Evolutionary conservation across 2,329 filamentous ascomycete genomes (phyloP).

Genomic region (Cryoendolithus antarcticus): DNA sequence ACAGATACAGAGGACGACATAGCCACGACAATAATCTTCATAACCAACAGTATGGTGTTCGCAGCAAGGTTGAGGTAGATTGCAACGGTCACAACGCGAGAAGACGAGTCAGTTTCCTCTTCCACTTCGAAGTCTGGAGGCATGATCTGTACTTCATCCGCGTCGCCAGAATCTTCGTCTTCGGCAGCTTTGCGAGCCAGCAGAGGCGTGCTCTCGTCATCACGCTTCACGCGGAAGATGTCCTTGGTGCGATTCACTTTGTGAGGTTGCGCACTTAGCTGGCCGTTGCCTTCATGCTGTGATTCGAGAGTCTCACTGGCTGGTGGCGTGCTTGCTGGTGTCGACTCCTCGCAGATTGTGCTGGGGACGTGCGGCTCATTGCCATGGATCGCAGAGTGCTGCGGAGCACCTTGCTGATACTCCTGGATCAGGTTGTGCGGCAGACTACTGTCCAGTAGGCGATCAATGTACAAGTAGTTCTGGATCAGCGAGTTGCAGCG

Average conservation of each 20-base stretch:
- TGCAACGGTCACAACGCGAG: constrained; percentile 68
- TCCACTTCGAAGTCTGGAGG: constrained; percentile 56
- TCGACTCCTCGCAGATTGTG: constrained; percentile 62
- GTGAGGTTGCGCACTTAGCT: constrained; percentile 5
- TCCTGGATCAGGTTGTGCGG: constrained; percentile 86
- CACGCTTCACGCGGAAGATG: constrained; percentile 59
- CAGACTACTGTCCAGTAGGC: constrained; percentile 79
- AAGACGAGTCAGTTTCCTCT: constrained; percentile 62
- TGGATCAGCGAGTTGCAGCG: constrained; percentile 79
- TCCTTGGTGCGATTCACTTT: constrained; percentile 70
- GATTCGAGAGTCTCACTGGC: constrained; percentile 1
- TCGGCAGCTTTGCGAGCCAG: constrained; percentile 35
- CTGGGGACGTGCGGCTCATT: constrained; percentile 45
- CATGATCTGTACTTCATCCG: constrained; percentile 30
- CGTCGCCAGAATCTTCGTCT: constrained; percentile 32
- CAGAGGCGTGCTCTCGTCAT: constrained; percentile 54
- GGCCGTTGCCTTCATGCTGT: background rate
- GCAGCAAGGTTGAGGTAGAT: constrained; percentile 78
- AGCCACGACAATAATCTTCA: constrained; percentile 66
- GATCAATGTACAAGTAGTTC: constrained; percentile 88
- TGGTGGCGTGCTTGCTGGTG: constrained; percentile 15
- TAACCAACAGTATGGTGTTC: constrained; percentile 60
- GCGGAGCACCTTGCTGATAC: constrained; percentile 43
- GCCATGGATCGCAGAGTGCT: constrained; percentile 2
- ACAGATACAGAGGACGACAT: constrained; percentile 73